A percentile compares a stretch with the other conserved stretches of the same genome.
These are phyloP conservation scores for Phytophthora cryptogea DNA, from an alignment of 352 stramenopile genomes.

Conservation along the genomic window DNA sequence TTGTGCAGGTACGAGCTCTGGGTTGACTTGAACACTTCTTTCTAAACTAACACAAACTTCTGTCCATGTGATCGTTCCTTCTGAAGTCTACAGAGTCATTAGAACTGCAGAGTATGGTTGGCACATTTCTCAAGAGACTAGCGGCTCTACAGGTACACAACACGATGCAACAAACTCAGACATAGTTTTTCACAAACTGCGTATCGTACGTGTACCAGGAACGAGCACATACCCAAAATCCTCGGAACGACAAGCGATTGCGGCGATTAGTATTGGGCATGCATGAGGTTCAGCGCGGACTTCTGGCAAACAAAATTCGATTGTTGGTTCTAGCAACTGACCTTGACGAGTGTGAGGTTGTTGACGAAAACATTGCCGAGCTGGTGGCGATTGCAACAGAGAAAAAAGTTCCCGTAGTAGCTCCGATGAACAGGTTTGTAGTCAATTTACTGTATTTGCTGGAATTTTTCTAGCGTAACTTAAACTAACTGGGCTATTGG, in stretches of 20 bases:
- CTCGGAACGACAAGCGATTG: constrained; percentile 64
- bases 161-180: neutral
- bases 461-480: too few relatives aligned
- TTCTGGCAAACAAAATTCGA: constrained; percentile 82
- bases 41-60: neutral
- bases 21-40: neutral
- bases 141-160: constrained; percentile 32
- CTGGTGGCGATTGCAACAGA: constrained; percentile 71
- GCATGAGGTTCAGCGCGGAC: constrained; percentile 89
- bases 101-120: constrained; percentile 19
- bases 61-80: neutral
- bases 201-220: constrained; percentile 47
- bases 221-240: constrained; percentile 63
- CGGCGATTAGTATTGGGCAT: constrained; percentile 91
- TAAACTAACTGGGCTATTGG: neutral
- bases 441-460: neutral
- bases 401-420: constrained; percentile 54
- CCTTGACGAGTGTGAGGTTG: constrained; percentile 72
- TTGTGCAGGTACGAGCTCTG: constrained; percentile 16
- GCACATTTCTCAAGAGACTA: constrained; percentile 33
- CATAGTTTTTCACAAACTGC: neutral
- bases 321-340: constrained; percentile 92
- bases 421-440: constrained; percentile 46
- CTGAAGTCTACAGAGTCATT: constrained; percentile 11
- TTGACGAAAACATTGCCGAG: constrained; percentile 87